phyloP scores from a whole-genome alignment of 2,329 filamentous ascomycete genomes.

The Colletotrichum lentis region DNA sequence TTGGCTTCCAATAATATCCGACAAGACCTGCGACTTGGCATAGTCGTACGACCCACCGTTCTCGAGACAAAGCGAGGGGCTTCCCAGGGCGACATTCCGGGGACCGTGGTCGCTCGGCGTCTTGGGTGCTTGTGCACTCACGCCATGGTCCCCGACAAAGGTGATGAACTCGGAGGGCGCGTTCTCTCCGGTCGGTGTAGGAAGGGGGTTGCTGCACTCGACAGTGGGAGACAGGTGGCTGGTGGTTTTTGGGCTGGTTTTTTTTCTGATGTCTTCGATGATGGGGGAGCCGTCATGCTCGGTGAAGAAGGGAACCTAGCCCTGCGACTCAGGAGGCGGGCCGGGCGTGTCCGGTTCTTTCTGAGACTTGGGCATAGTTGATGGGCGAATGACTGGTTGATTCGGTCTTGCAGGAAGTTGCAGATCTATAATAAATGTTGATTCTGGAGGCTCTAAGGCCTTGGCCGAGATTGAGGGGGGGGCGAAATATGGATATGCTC shows the following conservation, averaged over 20 bases:
- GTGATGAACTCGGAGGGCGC: not conserved
- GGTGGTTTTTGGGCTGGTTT: not conserved
- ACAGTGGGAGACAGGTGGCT: not conserved
- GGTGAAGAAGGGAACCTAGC: slow-evolving; percentile 31
- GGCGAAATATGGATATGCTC: not conserved
- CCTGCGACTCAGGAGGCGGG: not conserved
- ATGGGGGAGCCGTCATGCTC: slow-evolving; percentile 27
- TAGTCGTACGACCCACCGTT: not conserved
- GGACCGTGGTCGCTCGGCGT: not conserved
- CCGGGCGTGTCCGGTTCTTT: not conserved
- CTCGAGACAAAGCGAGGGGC: not conserved
- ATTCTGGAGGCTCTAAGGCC: not conserved
- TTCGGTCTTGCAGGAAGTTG: not conserved
- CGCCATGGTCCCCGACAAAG: not conserved
- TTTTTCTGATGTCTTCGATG: not conserved
- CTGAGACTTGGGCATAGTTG: slow-evolving; percentile 6
- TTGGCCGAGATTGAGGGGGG: not conserved
- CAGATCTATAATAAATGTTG: too few species aligned
- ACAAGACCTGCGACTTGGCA: not conserved
- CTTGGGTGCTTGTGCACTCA: not conserved
- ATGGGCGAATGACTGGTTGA: not conserved
- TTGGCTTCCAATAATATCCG: not conserved
- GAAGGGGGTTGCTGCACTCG: not conserved
- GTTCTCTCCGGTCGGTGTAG: not conserved
- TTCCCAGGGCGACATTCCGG: not conserved